A percentile compares a stretch with the other conserved stretches of the same genome.
phyloP scores from a whole-genome alignment of 192 early-diverging fungal species.

The Linnemannia zychae region DNA sequence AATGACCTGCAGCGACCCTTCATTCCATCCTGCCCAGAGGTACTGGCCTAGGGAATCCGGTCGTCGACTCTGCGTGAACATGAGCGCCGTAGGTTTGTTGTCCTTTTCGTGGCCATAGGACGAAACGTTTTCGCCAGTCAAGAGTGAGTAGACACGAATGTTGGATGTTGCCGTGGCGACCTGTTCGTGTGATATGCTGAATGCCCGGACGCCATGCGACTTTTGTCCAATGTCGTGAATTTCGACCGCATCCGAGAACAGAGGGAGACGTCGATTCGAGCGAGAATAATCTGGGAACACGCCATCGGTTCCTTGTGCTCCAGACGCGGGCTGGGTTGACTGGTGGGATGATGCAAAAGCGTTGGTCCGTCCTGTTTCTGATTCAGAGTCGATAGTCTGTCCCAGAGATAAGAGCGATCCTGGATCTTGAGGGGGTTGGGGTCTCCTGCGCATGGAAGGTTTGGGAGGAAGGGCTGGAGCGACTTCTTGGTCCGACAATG shows the following conservation, averaged over 20 bases:
- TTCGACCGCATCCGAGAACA: slow-evolving; percentile 55
- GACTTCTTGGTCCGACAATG: slow-evolving; percentile 27
- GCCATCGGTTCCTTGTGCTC: slow-evolving; percentile 19
- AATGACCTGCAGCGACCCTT: slow-evolving; percentile 71
- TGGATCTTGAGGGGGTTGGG: slow-evolving; percentile 28
- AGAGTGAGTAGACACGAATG: slow-evolving; percentile 59
- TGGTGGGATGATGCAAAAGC: slow-evolving; percentile 3
- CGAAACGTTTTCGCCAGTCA: slow-evolving; percentile 60
- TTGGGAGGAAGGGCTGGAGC: slow-evolving; percentile 47
- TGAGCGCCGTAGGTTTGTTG: slow-evolving; percentile 63
- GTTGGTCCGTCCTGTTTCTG: slow-evolving; percentile 2
- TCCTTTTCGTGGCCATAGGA: slow-evolving; percentile 64
- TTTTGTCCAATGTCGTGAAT: slow-evolving; percentile 57
- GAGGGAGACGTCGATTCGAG: slow-evolving; percentile 70
- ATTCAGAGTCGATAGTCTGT: slow-evolving; percentile 13
- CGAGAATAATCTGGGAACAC: slow-evolving; percentile 64
- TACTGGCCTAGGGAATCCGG: slow-evolving; percentile 70
- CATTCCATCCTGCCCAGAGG: slow-evolving; percentile 75
- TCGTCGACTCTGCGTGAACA: slow-evolving; percentile 68
- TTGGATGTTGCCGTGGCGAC: slow-evolving; percentile 62
- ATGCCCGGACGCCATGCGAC: slow-evolving; percentile 62
- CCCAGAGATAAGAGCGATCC: slow-evolving; percentile 18
- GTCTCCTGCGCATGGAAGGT: slow-evolving; percentile 34
- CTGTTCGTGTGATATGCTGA: slow-evolving; percentile 66
- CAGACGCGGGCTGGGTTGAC: slow-evolving; percentile 23